Evolutionary conservation across 2,329 filamentous ascomycete genomes (phyloP).

Genomic region (Diaporthe nobilis): DNA sequence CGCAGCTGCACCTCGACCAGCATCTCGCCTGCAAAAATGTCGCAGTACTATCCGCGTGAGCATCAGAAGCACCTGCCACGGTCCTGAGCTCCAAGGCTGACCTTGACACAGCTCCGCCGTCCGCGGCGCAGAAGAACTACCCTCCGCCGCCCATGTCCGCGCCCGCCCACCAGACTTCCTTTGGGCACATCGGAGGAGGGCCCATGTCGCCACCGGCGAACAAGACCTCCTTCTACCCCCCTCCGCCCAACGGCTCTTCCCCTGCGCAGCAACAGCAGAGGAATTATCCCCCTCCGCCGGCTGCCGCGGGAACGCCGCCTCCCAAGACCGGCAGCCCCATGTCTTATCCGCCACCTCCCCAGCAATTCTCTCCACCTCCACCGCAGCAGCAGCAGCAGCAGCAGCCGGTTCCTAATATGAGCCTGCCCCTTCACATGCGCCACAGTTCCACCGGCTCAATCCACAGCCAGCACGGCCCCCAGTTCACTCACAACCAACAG

Average conservation of each 20-base stretch:
- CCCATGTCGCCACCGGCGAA: conserved; percentile 55
- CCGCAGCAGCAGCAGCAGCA: conserved; percentile 45
- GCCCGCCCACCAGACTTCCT: conserved; percentile 53
- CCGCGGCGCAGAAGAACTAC: conserved; percentile 49
- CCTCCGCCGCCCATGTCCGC: conserved; percentile 55
- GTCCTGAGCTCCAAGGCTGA: conserved; percentile 28
- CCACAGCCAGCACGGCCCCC: conserved; percentile 38
- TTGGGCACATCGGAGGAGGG: conserved; percentile 43
- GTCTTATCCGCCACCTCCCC: conserved; percentile 52
- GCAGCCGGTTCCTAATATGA: conserved; percentile 49
- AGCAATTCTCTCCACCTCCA: conserved; percentile 45
- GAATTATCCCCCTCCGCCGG: conserved; percentile 55
- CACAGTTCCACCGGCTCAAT: conserved; percentile 47
- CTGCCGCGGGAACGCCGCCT: conserved; percentile 50
- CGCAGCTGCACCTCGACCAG: background rate
- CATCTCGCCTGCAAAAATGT: conserved; percentile 39
- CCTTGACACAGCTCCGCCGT: conserved; percentile 45
- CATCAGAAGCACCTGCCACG: background rate
- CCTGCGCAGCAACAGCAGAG: conserved; percentile 50
- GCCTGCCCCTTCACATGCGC: conserved; percentile 55
- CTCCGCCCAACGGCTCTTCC: conserved; percentile 46
- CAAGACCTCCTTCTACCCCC: conserved; percentile 54
- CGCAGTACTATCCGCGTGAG: conserved; percentile 48
- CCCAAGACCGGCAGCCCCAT: conserved; percentile 47
- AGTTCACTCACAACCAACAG: conserved; percentile 42